Evolutionary conservation across 1,139 yeast species (phyloP).

Genomic region (Candida pseudoviswanathii): DNA sequence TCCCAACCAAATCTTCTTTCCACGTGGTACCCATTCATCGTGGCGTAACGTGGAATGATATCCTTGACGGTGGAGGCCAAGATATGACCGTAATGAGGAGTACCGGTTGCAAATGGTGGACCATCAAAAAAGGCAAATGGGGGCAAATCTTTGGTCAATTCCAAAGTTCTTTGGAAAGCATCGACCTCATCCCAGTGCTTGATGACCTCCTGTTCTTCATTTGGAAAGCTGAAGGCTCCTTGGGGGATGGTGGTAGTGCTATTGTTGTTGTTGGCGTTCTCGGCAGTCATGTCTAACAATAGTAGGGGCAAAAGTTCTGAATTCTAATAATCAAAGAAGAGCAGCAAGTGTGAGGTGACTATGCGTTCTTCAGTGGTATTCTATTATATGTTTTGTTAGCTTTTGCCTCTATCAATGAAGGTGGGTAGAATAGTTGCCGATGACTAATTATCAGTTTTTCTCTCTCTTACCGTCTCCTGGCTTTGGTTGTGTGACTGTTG

Average conservation of each 20-base stretch:
- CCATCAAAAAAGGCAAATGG: conserved; percentile 96
- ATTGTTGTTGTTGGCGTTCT: conserved; percentile 7
- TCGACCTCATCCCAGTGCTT: conserved; percentile 85
- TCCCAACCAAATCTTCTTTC: conserved; percentile 99
- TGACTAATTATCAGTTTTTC: not conserved
- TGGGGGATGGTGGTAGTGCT: conserved; percentile 9
- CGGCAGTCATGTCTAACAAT: conserved; percentile 30
- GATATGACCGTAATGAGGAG: conserved; percentile 98
- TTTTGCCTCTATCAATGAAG: not conserved
- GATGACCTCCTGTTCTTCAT: conserved; percentile 82
- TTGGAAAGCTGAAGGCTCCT: conserved; percentile 66
- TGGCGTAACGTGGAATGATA: conserved; percentile 95
- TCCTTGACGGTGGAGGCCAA: conserved; percentile 96
- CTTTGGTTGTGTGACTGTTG: not conserved
- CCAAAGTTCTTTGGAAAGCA: conserved; percentile 87
- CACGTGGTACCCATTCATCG: conserved; percentile 95
- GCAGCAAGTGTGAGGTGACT: not conserved
- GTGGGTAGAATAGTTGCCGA: not conserved
- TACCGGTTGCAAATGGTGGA: conserved; percentile 99
- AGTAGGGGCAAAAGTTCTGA: conserved; percentile 1
- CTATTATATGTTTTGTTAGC: not conserved
- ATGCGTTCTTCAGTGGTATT: not conserved
- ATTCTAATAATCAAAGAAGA: conserved; percentile 1
- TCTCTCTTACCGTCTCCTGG: not conserved
- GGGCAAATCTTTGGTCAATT: conserved; percentile 82